A percentile compares a stretch with the other conserved stretches of the same genome.
These are phyloP conservation scores for Daldinia bambusicola DNA, from an alignment of 495 filamentous ascomycete species.

Conservation along the genomic window DNA sequence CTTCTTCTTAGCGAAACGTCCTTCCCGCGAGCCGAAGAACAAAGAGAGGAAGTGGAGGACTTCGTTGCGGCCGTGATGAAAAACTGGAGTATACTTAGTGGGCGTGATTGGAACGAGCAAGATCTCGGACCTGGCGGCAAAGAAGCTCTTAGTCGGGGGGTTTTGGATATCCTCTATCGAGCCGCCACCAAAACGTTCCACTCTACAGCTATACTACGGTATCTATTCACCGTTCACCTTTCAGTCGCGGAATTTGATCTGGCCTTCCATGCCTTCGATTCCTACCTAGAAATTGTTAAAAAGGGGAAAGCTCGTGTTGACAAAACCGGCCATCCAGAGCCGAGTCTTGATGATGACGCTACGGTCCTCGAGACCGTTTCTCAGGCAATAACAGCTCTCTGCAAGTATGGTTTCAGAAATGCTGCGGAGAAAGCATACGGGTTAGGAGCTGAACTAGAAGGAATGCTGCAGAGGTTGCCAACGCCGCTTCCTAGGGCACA, in stretches of 20 bases:
- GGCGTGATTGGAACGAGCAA: conserved; percentile 76
- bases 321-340: conserved; percentile 77
- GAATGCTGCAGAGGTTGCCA: conserved; percentile 61
- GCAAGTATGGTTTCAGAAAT: conserved; percentile 76
- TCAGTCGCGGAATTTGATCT: conserved; percentile 88
- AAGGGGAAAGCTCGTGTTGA: conserved; percentile 81
- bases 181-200: conserved; percentile 94
- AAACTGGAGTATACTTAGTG: conserved; percentile 86
- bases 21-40: conserved; percentile 84
- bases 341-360: conserved; percentile 79
- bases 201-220: conserved; percentile 84
- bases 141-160: conserved; percentile 72
- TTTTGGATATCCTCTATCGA: conserved; percentile 85
- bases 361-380: conserved; percentile 78
- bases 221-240: conserved; percentile 88
- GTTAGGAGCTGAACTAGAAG: conserved; percentile 71
- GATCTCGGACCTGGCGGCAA: conserved; percentile 84
- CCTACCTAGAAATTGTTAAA: conserved; percentile 86
- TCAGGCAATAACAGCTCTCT: conserved; percentile 81
- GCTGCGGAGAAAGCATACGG: conserved; percentile 80
- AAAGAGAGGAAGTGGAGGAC: conserved; percentile 77
- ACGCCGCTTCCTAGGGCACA: conserved; percentile 36
- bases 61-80: conserved; percentile 82
- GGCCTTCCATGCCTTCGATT: conserved; percentile 85
- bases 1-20: conserved; percentile 75